Evolutionary conservation across 2,329 filamentous ascomycete species (phyloP).

Genomic region (Juglanconis juglandina): DNA sequence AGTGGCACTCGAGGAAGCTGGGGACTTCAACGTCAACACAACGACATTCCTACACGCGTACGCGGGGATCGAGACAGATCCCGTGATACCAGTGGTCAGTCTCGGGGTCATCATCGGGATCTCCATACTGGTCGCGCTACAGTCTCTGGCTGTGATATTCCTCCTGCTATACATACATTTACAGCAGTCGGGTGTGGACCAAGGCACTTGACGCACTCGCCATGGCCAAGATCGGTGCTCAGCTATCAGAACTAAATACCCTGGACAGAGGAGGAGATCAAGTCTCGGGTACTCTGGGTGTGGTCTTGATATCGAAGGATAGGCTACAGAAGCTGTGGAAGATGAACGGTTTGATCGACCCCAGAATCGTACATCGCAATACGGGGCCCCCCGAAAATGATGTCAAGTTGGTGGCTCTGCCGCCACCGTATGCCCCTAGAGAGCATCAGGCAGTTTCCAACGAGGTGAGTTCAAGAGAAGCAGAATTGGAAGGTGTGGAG

Average conservation of each 20-base stretch:
- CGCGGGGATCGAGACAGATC: neutral
- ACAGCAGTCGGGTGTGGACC: conserved; percentile 14
- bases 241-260: conserved; percentile 1
- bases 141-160: conserved; percentile 3
- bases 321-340: neutral
- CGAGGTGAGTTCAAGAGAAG: neutral
- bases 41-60: neutral
- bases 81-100: neutral
- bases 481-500: neutral
- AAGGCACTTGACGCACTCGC: conserved; percentile 14
- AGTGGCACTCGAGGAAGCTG: neutral
- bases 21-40: too few species aligned
- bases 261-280: neutral
- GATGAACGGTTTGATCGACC: conserved; percentile 8
- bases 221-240: conserved; percentile 10
- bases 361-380: neutral
- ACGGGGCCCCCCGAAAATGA: neutral
- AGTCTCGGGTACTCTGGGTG: neutral
- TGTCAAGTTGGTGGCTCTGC: neutral
- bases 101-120: neutral
- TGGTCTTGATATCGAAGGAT: neutral
- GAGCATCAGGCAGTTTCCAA: neutral
- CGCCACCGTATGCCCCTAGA: neutral
- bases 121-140: neutral
- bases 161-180: conserved; percentile 6